phyloP scores from a whole-genome alignment of 495 filamentous ascomycete species.

The Entonaema liquescens region DNA sequence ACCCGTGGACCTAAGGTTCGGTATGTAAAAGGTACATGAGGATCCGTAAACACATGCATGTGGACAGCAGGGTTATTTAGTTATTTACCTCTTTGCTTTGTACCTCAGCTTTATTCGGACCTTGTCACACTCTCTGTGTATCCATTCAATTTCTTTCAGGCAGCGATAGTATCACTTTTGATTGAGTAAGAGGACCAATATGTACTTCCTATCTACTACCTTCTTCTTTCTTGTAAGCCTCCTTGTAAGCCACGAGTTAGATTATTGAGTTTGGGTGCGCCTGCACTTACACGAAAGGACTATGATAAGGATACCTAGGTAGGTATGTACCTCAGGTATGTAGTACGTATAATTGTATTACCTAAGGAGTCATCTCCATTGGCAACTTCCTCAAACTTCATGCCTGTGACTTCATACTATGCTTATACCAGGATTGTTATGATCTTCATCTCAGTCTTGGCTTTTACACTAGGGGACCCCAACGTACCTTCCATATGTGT shows the following conservation, averaged over 20 bases:
- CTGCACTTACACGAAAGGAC: no score
- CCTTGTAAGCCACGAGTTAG: not conserved
- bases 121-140: constrained; percentile 28
- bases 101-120: constrained; percentile 19
- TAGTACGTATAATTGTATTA: not conserved
- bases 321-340: no score
- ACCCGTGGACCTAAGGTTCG: constrained; percentile 1
- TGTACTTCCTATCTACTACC: not conserved
- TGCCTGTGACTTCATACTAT: not conserved
- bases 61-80: not conserved
- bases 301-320: no score
- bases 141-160: constrained; percentile 27
- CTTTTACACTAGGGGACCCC: no score
- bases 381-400: no score
- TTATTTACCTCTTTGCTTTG: constrained; percentile 6
- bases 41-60: not conserved
- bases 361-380: not conserved
- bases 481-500: no score
- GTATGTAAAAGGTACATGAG: not conserved
- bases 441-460: not conserved
- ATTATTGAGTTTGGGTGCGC: constrained; percentile 4
- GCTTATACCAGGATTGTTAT: not conserved
- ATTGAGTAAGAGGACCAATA: constrained; percentile 3
- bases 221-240: constrained; percentile 1
- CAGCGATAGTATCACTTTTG: constrained; percentile 14